Conservation (phyloP, 2,329 filamentous ascomycete species). For the Colletotrichum acutatum region DNA sequence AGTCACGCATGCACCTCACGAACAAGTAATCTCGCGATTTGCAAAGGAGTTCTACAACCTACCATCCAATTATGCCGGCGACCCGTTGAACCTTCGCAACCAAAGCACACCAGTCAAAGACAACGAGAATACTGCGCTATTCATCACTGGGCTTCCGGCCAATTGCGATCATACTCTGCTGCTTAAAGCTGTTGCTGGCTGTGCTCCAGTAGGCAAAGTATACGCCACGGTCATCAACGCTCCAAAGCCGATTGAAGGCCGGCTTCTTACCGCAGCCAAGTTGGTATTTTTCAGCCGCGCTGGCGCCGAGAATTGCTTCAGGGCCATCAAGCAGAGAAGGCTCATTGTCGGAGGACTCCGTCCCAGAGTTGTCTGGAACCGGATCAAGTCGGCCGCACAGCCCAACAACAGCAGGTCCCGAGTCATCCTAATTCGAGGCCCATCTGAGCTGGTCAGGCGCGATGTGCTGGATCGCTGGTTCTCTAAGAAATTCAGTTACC, state of each 20-base stretch:
- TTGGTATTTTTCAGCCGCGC: slow-evolving; percentile 11
- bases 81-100: neutral
- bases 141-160: neutral
- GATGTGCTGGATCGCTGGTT: neutral
- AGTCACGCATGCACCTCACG: neutral
- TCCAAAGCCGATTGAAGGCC: neutral
- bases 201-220: slow-evolving; percentile 2
- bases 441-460: neutral
- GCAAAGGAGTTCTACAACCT: neutral
- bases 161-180: neutral
- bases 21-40: neutral
- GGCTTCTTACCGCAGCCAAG: slow-evolving; percentile 1
- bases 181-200: neutral
- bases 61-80: neutral
- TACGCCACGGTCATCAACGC: slow-evolving; percentile 2
- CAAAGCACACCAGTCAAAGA: neutral
- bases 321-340: neutral
- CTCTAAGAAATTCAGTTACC: neutral
- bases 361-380: slow-evolving; percentile 6
- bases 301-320: slow-evolving; percentile 4
- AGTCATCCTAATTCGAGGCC: neutral
- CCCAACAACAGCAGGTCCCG: neutral
- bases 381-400: slow-evolving; percentile 3
- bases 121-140: neutral
- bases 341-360: neutral